These are phyloP conservation scores for Poteriospumella lacustris DNA, from an alignment of 108 stramenopile species.

Conservation along the genomic window DNA sequence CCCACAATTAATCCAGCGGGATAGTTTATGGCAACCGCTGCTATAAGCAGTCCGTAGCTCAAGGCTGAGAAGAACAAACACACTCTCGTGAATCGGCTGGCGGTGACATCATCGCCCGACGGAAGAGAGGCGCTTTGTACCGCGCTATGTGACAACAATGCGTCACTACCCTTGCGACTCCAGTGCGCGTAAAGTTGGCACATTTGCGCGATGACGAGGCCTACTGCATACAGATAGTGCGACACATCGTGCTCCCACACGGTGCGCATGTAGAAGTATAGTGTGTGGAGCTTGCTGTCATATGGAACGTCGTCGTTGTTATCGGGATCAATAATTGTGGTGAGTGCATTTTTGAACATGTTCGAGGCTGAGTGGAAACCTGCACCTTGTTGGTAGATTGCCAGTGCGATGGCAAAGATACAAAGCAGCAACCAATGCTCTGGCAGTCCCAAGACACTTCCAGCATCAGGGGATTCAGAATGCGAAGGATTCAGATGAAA, in stretches of 20 bases:
- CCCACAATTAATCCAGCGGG: not conserved
- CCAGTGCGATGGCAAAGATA: not conserved
- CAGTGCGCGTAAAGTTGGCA: not conserved
- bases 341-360: not conserved
- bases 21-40: not conserved
- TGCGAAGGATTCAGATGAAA: not conserved
- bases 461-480: not conserved
- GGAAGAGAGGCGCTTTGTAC: not conserved
- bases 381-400: not conserved
- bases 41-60: not conserved
- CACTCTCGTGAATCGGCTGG: not conserved
- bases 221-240: constrained; percentile 10
- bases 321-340: not conserved
- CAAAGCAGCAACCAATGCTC: not conserved
- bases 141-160: not conserved
- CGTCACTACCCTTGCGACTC: not conserved
- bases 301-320: not conserved
- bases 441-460: not conserved
- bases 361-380: not conserved
- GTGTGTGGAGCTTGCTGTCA: not conserved
- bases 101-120: not conserved
- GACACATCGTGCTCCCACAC: not conserved
- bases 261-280: not conserved
- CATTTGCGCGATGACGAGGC: not conserved
- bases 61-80: not conserved